Evolutionary conservation across 73 alveolate species (phyloP), one percentile per base, ranked within the genome.

Genomic region (Stentor roeselii): DNA sequence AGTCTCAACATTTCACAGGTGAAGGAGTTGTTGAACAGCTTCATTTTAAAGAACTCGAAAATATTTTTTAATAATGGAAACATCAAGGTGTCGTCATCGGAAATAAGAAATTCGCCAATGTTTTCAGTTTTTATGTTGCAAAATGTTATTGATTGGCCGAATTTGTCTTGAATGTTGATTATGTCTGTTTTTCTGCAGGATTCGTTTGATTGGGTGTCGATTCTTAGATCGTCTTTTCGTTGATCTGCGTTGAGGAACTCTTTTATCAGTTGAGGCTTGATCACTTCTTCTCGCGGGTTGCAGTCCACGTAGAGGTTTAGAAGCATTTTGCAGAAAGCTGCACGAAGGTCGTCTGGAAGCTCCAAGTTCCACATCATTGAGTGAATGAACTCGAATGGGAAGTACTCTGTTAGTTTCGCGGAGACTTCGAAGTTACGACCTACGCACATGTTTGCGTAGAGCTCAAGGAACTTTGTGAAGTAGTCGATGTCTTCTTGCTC

Each of bases 301-400:
- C 60, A 39, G 37, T 76, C 84, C 14, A 76, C 39, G 39, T 76
- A 35, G 0, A 76, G 32, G 67, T 6, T 38, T 15, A 76, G 59
- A 0, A 76, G 76, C 21, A 76, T 78, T 76, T 41, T 76, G 37
- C 75, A 37, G 6, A 76, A 76, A n/a, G 59, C 14, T n/a, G 84
- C 84, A 21, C 84, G 32, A 21, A 76, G 6, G 11, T 76, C 59
- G 11, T 21, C 0, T 21, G 41, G 21, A 27, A 67, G 0, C 21
- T 67, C 21, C 14, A 27, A 27, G 34, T 67, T 32, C 80, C 80
- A 67, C 14, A 67, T 67, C 80, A 67, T 67, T 1, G 11, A 21
- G 11, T 2, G 37, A 27, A 67, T 27, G 14, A 67, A 14, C 34
- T 67, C 41, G 34, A 32, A 21, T 0, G 80, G 37, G 34, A 30